These are phyloP conservation scores for Alternaria triticina DNA, from an alignment of 2,329 filamentous ascomycete species.

Conservation along the genomic window DNA sequence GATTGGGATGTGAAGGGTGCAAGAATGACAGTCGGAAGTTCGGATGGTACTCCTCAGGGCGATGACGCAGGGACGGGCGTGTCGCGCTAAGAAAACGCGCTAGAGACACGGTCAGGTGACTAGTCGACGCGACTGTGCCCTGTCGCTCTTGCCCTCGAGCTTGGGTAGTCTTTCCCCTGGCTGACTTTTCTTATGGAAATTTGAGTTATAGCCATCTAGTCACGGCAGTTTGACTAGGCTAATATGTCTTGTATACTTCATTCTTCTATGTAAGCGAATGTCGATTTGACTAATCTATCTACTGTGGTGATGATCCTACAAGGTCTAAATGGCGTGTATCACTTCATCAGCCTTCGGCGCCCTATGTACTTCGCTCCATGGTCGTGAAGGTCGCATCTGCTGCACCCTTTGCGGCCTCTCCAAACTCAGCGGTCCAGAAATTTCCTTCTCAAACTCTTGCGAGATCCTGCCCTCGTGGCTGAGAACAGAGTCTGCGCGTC, in stretches of 20 bases:
- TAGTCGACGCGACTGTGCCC: too few relatives aligned
- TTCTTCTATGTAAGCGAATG: neutral
- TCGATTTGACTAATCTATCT: neutral
- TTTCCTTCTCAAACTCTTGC: slow-evolving; percentile 12
- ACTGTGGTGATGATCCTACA: too few relatives aligned
- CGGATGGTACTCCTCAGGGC: neutral
- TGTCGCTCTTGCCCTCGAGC: neutral
- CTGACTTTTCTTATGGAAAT: too few relatives aligned
- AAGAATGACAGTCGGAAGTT: neutral
- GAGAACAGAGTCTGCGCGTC: slow-evolving; percentile 21
- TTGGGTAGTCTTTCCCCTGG: neutral
- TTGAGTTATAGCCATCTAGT: too few relatives aligned
- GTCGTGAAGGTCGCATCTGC: slow-evolving; percentile 30
- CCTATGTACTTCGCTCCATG: slow-evolving; percentile 36
- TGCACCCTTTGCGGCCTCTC: slow-evolving; percentile 22
- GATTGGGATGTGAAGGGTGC: neutral
- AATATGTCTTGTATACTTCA: neutral
- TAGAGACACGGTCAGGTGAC: slow-evolving; percentile 24
- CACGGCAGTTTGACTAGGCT: too few relatives aligned
- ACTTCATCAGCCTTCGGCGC: slow-evolving; percentile 4
- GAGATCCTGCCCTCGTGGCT: slow-evolving; percentile 15
- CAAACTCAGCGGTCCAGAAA: slow-evolving; percentile 25
- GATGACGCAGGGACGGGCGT: slow-evolving; percentile 8
- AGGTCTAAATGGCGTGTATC: slow-evolving; percentile 14
- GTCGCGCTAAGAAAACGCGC: slow-evolving; percentile 19